phyloP scores from a whole-genome alignment of 805 yeast species.

The Yarrowia bubula region DNA sequence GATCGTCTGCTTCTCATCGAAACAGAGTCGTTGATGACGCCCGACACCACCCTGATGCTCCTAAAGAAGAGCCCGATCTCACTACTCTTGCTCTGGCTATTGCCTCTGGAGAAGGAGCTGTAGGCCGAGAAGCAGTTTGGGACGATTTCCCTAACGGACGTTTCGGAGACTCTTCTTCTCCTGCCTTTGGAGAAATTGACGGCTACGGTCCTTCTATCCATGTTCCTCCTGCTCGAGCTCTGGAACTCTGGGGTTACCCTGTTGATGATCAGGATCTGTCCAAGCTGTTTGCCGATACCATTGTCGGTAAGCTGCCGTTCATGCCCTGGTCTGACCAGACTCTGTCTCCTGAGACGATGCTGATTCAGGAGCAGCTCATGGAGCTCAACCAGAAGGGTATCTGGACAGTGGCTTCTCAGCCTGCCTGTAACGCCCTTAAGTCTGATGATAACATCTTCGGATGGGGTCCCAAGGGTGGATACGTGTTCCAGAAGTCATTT shows the following conservation, averaged over 20 bases:
- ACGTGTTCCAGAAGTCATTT: constrained; percentile 88
- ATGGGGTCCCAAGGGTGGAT: constrained; percentile 94
- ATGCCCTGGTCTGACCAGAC: constrained; percentile 93
- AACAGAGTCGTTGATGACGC: constrained; percentile 41
- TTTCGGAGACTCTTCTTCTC: constrained; percentile 91
- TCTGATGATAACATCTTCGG: constrained; percentile 89
- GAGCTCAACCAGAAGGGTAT: constrained; percentile 69
- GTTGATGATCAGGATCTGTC: constrained; percentile 57
- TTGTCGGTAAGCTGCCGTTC: constrained; percentile 69
- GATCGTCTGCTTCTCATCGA: constrained; percentile 43
- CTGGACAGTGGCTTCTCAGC: constrained; percentile 94
- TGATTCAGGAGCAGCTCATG: constrained; percentile 87
- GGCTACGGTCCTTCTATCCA: constrained; percentile 94
- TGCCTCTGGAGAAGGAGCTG: constrained; percentile 76
- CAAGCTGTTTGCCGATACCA: constrained; percentile 64
- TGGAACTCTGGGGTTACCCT: constrained; percentile 80
- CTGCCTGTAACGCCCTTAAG: constrained; percentile 77
- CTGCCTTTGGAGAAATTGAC: constrained; percentile 97
- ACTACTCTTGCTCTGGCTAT: constrained; percentile 56
- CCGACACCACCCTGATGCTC: constrained; percentile 30
- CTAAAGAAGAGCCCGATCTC: constrained; percentile 36
- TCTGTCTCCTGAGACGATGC: constrained; percentile 81
- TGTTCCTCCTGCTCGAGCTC: constrained; percentile 63
- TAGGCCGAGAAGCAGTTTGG: constrained; percentile 93
- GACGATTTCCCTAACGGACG: constrained; percentile 96